Percentiles rank a stretch among this genome's conserved stretches.
Conservation (phyloP, 2,329 filamentous ascomycete genomes). For the Pezicula rhizophila region DNA sequence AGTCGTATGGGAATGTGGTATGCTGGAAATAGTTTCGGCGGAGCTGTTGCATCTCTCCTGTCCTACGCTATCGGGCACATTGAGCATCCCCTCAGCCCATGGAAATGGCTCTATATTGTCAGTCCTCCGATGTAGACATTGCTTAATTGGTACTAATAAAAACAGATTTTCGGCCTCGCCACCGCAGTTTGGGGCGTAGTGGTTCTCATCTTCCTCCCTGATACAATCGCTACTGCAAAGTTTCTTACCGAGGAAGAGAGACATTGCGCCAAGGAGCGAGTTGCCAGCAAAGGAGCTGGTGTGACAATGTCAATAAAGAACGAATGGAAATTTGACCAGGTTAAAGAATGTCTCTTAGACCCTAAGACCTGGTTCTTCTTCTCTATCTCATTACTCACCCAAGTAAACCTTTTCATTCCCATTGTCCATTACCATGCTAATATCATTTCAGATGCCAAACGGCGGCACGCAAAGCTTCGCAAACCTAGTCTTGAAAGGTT, state of each 20-base stretch:
- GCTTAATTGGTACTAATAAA: background rate
- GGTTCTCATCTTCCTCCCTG: slow-evolving; percentile 41
- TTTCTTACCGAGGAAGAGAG: slow-evolving; percentile 50
- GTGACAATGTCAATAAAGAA: slow-evolving; percentile 36
- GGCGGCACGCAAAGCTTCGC: slow-evolving; percentile 55
- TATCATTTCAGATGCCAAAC: slow-evolving; percentile 44
- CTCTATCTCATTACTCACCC: slow-evolving; percentile 43
- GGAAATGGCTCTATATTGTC: slow-evolving; percentile 50
- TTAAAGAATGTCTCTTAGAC: slow-evolving; percentile 46
- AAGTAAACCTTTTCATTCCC: slow-evolving; percentile 18
- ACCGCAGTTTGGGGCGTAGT: slow-evolving; percentile 43
- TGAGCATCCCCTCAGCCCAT: slow-evolving; percentile 37
- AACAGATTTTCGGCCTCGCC: slow-evolving; percentile 2
- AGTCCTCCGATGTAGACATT: background rate
- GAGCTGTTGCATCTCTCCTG: slow-evolving; percentile 43
- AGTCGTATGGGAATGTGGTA: slow-evolving; percentile 56
- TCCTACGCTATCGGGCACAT: slow-evolving; percentile 53
- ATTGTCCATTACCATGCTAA: background rate
- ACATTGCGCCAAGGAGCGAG: slow-evolving; percentile 38
- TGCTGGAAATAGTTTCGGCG: slow-evolving; percentile 45
- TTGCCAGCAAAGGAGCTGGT: slow-evolving; percentile 44
- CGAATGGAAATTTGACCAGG: slow-evolving; percentile 43
- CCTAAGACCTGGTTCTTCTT: slow-evolving; percentile 56
- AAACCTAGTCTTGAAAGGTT: slow-evolving; percentile 35
- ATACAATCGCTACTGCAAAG: slow-evolving; percentile 44